Conservation (phyloP, 2,329 filamentous ascomycete genomes). For the Sporothrix dimorphospora region DNA sequence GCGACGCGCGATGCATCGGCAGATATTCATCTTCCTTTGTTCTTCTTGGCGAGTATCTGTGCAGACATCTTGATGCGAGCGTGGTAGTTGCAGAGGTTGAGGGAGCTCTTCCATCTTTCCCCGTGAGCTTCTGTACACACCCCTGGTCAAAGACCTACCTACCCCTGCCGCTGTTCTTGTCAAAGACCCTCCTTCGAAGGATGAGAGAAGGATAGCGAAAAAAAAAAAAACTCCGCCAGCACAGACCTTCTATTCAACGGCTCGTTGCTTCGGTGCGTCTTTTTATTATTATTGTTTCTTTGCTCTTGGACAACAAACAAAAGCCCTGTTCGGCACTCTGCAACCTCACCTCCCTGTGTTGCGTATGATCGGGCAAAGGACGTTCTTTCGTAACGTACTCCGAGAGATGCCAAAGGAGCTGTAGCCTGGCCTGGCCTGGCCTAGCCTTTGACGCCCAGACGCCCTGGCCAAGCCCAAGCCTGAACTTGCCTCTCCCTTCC, state of each 20-base stretch:
- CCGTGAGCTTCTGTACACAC: background rate
- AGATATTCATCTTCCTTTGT: background rate
- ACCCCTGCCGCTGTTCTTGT: too few relatives aligned
- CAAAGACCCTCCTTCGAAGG: background rate
- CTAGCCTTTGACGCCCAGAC: too few relatives aligned
- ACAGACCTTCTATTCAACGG: background rate
- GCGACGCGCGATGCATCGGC: background rate
- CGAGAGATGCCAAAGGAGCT: too few relatives aligned
- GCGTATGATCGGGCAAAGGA: background rate
- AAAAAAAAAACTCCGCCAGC: background rate
- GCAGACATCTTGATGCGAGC: background rate
- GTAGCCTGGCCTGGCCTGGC: too few relatives aligned
- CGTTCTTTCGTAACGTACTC: too few relatives aligned
- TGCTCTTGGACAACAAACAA: background rate
- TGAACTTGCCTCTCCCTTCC: background rate
- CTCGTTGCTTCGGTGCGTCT: background rate
- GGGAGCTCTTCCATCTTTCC: background rate
- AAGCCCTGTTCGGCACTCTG: background rate
- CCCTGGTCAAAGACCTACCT: background rate
- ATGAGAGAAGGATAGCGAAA: background rate
- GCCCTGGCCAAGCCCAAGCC: too few relatives aligned
- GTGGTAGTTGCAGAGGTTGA: background rate
- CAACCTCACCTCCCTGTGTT: background rate
- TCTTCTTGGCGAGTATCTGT: background rate
- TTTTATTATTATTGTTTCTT: background rate